Evolutionary conservation across 768 basidiomycete genomes (phyloP).

Genomic region (Lentinula aciculospora): DNA sequence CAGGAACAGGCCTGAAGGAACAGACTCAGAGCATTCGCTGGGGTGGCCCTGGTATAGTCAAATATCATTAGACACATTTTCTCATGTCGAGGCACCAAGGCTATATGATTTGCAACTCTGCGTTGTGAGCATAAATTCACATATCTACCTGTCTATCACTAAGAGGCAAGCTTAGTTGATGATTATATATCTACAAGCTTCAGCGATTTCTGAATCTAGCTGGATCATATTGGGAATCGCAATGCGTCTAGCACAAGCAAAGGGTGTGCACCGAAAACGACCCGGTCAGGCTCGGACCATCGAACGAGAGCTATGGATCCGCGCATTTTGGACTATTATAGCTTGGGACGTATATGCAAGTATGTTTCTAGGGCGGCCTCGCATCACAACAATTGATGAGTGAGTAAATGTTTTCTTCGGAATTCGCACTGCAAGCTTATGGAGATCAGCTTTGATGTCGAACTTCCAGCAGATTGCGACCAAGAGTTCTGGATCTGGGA

Average conservation of each 20-base stretch:
- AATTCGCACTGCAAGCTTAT: conserved; percentile 16
- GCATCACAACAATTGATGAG: background rate
- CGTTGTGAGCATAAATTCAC: conserved; percentile 56
- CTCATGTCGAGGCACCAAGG: background rate
- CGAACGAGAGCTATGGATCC: conserved; percentile 60
- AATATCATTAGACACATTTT: background rate
- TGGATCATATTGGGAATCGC: conserved; percentile 67
- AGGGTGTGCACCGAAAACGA: background rate
- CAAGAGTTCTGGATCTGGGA: conserved; percentile 61
- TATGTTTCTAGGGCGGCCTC: conserved; percentile 44
- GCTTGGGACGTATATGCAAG: conserved; percentile 14
- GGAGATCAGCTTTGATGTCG: conserved; percentile 45
- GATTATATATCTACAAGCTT: conserved; percentile 39
- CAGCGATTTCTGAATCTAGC: conserved; percentile 43
- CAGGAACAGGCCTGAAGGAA: conserved; percentile 45
- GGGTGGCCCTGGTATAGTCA: background rate
- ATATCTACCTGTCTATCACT: conserved; percentile 35
- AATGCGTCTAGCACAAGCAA: conserved; percentile 55
- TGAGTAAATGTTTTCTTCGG: background rate
- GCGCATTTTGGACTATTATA: conserved; percentile 51
- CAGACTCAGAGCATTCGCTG: conserved; percentile 19
- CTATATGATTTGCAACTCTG: conserved; percentile 1
- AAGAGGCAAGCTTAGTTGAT: conserved; percentile 25
- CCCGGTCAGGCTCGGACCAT: conserved; percentile 7
- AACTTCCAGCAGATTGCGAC: conserved; percentile 48